A percentile compares a stretch with the other conserved stretches of the same genome.
These are phyloP conservation scores for Aspergillus fijiensis DNA, from an alignment of 2,329 filamentous ascomycete species.

Conservation along the genomic window DNA sequence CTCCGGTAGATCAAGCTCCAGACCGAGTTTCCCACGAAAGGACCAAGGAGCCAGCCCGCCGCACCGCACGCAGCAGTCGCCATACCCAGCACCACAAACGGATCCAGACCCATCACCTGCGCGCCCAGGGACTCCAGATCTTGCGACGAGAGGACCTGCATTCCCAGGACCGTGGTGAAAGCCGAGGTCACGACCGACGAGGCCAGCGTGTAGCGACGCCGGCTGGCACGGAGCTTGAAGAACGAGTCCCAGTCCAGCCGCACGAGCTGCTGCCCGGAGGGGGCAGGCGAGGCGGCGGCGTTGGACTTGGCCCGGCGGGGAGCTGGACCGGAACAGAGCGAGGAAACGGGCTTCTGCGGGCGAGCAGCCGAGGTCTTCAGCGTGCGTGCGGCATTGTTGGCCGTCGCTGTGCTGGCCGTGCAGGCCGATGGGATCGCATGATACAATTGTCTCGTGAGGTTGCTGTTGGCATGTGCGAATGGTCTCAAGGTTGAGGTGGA, in stretches of 20 bases:
- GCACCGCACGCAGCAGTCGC: slow-evolving; percentile 73
- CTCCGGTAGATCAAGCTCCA: slow-evolving; percentile 76
- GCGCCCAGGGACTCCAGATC: slow-evolving; percentile 65
- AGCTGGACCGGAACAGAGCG: slow-evolving; percentile 1
- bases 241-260: slow-evolving; percentile 87
- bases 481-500: slow-evolving; percentile 24
- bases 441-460: slow-evolving; percentile 18
- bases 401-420: slow-evolving; percentile 6
- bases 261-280: slow-evolving; percentile 34
- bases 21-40: slow-evolving; percentile 73
- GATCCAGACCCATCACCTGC: slow-evolving; percentile 79
- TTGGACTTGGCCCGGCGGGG: slow-evolving; percentile 30
- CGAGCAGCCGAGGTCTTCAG: slow-evolving; percentile 16
- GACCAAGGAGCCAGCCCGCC: slow-evolving; percentile 85
- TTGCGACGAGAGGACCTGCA: slow-evolving; percentile 63
- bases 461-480: slow-evolving; percentile 22
- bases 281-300: slow-evolving; percentile 12
- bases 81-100: slow-evolving; percentile 79
- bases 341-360: slow-evolving; percentile 11
- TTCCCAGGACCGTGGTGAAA: slow-evolving; percentile 55
- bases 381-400: slow-evolving; percentile 5
- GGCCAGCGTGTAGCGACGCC: slow-evolving; percentile 77
- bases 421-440: slow-evolving; percentile 27
- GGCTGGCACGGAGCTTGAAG: slow-evolving; percentile 83
- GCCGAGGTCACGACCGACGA: slow-evolving; percentile 69